Base-by-base conservation (phyloP, 2,329 filamentous ascomycete genomes). In the Boeremia exigua region DNA sequence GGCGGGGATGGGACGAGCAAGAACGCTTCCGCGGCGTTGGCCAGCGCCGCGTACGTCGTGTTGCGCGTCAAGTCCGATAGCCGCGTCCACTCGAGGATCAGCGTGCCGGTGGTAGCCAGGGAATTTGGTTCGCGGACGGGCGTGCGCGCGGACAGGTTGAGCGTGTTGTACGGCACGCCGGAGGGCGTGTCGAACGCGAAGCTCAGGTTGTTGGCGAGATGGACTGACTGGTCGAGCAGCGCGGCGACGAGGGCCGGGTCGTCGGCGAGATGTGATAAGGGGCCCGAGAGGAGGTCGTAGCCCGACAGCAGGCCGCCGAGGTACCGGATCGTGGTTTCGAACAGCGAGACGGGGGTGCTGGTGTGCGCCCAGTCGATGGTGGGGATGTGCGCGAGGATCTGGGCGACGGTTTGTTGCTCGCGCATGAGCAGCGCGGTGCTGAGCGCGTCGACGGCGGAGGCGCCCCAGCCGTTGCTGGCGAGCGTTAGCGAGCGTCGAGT, bases 311-410 rank as follows among this genome's bases (percentile, higher is more conserved):
- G 81, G 14, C 92, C 92, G 9, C 86, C 92, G 1, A 96, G 78
- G 67, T 96, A 96, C 27, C 92, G 87, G 68, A 96, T 96, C 0
- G 91, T 96, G 0, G 91, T 96, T 76, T 96, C 92, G 67, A 96
- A 96, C 7, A 96, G 76, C 33, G 89, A 94, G 44, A 96, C 86
- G 9, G 80, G 75, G 1, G 59, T 60, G 0, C 56, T 10, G 2
- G 88, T 90, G 10, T 80, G 78, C 37, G 82, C 82, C 69, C 91
- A 96, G 74, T 96, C 80, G 67, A 96, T 88, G 0, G 77, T 84
- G 0, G 86, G 82, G 40, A 96, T 84, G 69, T 87, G 88, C 6
- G 88, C 80, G 17, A 96, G 75, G 60, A 96, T 92, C 48, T 86
- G 80, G 37, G 87, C 78, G 12, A 95, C 86, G 23, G 90, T 86